Conservation (phyloP, 495 filamentous ascomycete species). For the Penicillium canescens region DNA sequence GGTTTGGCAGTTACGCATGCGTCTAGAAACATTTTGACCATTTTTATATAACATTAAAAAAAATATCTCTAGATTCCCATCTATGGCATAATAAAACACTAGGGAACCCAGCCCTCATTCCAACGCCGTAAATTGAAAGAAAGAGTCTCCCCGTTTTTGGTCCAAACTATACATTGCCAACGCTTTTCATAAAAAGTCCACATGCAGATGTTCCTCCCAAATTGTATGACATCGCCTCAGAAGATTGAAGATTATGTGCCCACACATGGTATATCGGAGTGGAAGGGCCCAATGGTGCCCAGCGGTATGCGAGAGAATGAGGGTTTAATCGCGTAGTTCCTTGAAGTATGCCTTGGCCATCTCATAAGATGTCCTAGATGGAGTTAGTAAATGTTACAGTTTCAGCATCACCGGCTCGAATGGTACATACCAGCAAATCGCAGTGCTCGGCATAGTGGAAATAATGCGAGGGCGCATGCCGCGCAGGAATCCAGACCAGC, state of each 20-base stretch:
- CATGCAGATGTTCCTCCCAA: conserved; percentile 15
- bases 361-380: conserved; percentile 70
- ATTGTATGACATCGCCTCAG: conserved; percentile 9
- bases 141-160: background rate
- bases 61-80: background rate
- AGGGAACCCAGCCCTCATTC: conserved; percentile 24
- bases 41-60: background rate
- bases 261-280: conserved; percentile 13
- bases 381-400: conserved; percentile 18
- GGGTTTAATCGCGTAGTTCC: conserved; percentile 29
- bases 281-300: conserved; percentile 11
- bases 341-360: conserved; percentile 78
- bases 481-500: conserved; percentile 85
- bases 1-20: conserved; percentile 27
- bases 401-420: background rate
- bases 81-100: background rate
- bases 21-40: background rate
- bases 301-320: conserved; percentile 8
- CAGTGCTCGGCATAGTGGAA: conserved; percentile 96
- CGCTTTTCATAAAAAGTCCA: conserved; percentile 23
- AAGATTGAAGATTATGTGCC: conserved; percentile 15
- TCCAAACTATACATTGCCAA: conserved; percentile 31
- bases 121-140: conserved; percentile 29
- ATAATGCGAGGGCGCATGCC: conserved; percentile 89
- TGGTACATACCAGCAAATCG: conserved; percentile 90